Evolutionary conservation across 495 filamentous ascomycete genomes (phyloP), one percentile per base, ranked within the genome.

Genomic region (Penicillium turbatum): DNA sequence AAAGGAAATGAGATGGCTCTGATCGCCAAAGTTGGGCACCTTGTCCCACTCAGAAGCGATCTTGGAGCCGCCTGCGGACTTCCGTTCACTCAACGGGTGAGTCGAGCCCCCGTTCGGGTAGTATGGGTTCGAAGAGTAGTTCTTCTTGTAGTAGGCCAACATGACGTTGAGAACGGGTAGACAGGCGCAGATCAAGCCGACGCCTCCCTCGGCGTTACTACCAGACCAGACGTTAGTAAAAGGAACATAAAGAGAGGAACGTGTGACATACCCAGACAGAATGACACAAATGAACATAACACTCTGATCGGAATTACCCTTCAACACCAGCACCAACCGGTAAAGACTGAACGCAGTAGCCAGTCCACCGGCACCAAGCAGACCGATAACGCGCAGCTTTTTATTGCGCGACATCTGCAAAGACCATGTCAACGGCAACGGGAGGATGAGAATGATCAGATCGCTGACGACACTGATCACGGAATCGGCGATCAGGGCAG

Each of bases 121-220:
- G 66, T 71, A 71, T 11, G 54, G 59, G 31, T 68, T 56, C 2
- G 66, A 66, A 10, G 59, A 63, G 63, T 69, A 70, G 5, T 63
- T 53, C 48, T 56, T 65, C 48, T 57, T 57, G 42, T 69, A 56
- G 39, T 68, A 61, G 31, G 54, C 48, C 38, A 71, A 52, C 12
- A 74, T 43, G 48, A 73, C 70, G 54, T 75, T 77, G 31, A 76
- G 45, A 3, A 69, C 60, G 0, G 76, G 76, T 3, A 77, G 65
- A 56, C 76, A 76, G 27, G 74, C 74, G 45, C 74, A 76, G 48
- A 79, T 75, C n/a, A 79, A 47, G 13, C 73, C 76, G 34, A 79
- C 59, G 29, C 70, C 72, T 34, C 69, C 71, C 60, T 79, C 75
- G 45, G 74, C 75, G 36, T 75, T 76, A 11, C 74, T 77, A 43